Evolutionary conservation across 2,329 filamentous ascomycete genomes (phyloP).

Genomic region (Neodidymelliopsis sp.): DNA sequence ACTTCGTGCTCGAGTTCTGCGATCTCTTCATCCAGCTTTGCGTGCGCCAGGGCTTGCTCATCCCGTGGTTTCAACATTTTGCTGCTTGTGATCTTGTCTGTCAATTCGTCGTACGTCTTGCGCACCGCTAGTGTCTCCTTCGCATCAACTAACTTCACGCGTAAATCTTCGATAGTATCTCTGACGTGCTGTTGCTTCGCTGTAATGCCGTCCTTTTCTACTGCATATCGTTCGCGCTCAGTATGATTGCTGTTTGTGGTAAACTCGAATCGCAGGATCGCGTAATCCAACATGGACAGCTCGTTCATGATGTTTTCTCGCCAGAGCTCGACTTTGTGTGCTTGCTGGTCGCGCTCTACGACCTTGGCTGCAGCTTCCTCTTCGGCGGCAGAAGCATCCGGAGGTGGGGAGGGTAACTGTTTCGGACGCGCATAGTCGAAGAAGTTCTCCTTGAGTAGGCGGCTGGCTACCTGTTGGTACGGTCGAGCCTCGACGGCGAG

Average conservation of each 20-base stretch:
- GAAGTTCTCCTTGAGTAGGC: constrained; percentile 73
- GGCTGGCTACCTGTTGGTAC: constrained; percentile 87
- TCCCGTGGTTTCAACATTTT: constrained; percentile 81
- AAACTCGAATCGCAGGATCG: constrained; percentile 86
- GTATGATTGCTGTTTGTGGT: constrained; percentile 81
- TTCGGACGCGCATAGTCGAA: constrained; percentile 65
- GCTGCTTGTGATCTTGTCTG: constrained; percentile 85
- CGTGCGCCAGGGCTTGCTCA: constrained; percentile 78
- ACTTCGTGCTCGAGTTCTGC: constrained; percentile 85
- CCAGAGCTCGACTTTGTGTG: constrained; percentile 70
- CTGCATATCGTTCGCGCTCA: constrained; percentile 83
- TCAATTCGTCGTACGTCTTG: constrained; percentile 86
- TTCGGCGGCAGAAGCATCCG: constrained; percentile 61
- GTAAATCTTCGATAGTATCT: constrained; percentile 75
- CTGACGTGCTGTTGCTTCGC: constrained; percentile 79
- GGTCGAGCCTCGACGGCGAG: constrained; percentile 91
- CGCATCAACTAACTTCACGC: constrained; percentile 73
- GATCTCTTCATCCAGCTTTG: constrained; percentile 88
- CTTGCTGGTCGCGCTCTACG: constrained; percentile 58
- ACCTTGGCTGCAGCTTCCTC: constrained; percentile 55
- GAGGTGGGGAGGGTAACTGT: constrained; percentile 70
- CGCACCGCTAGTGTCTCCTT: constrained; percentile 74
- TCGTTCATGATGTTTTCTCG: constrained; percentile 86
- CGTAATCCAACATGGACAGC: constrained; percentile 86
- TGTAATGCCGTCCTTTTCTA: constrained; percentile 80